phyloP scores from a whole-genome alignment of 345 rosid genomes.

The Pistacia vera region DNA sequence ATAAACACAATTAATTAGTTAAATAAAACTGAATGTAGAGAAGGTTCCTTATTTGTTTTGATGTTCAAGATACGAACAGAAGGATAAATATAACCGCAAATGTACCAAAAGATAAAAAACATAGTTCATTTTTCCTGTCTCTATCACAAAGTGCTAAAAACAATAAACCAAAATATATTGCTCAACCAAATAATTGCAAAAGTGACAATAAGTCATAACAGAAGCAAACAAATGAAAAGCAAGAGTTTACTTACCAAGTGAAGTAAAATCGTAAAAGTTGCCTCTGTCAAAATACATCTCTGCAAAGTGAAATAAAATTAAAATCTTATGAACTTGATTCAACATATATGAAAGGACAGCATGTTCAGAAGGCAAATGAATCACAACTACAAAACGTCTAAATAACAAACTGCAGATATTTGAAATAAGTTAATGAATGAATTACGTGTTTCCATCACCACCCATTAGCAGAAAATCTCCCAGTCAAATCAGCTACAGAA shows the following conservation, averaged over 20 bases:
- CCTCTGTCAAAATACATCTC: conserved; percentile 98
- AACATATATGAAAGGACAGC: neutral
- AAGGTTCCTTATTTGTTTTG: neutral
- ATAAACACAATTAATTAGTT: neutral
- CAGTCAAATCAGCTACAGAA: neutral
- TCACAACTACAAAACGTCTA: neutral
- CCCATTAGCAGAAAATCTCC: neutral
- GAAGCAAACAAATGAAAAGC: conserved; percentile 15
- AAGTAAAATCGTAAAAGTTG: conserved; percentile 93
- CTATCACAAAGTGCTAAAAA: neutral
- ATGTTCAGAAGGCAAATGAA: neutral
- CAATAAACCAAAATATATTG: neutral
- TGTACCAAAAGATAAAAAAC: neutral
- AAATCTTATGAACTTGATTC: conserved; percentile 5
- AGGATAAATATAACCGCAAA: conserved; percentile 3
- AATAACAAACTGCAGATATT: neutral
- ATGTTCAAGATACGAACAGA: conserved; percentile 1
- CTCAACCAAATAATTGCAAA: neutral
- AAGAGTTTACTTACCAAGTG: conserved; percentile 71
- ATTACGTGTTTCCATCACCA: neutral
- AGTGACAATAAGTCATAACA: neutral
- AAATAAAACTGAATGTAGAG: neutral
- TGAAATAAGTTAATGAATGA: neutral
- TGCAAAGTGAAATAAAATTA: conserved; percentile 35
- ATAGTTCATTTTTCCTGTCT: neutral